Evolutionary conservation across 345 rosid genomes (phyloP).

Genomic region (Lenwebbia sp.): DNA sequence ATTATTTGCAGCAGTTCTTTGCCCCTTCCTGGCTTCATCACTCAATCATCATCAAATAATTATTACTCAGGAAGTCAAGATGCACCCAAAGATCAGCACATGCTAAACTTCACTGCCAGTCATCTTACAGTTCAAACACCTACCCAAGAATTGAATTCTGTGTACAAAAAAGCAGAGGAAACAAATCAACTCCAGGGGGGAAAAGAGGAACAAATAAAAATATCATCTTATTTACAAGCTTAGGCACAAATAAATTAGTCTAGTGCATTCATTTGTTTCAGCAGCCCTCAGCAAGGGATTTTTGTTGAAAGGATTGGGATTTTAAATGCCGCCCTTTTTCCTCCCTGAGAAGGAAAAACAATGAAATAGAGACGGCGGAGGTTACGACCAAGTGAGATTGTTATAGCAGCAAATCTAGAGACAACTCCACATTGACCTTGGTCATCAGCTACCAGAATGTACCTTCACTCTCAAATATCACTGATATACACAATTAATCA

Average conservation of each 20-base stretch:
- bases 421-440: neutral
- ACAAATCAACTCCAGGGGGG: neutral
- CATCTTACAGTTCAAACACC: neutral
- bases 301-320: neutral
- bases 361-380: neutral
- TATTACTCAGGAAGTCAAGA: neutral
- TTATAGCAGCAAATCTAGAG: neutral
- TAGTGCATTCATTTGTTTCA: neutral
- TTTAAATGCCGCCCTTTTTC: neutral
- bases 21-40: neutral
- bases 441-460: neutral
- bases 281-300: neutral
- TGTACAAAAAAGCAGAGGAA: neutral
- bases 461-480: neutral
- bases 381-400: neutral
- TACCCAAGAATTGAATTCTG: neutral
- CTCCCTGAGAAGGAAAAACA: neutral
- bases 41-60: neutral
- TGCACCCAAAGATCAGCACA: neutral
- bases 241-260: neutral
- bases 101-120: neutral
- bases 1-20: neutral
- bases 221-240: neutral
- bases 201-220: neutral
- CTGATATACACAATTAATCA: neutral